Percentiles rank a stretch among this genome's conserved stretches.
Conservation (phyloP, 1,284 basidiomycete genomes). For the Boletus austroedulis region DNA sequence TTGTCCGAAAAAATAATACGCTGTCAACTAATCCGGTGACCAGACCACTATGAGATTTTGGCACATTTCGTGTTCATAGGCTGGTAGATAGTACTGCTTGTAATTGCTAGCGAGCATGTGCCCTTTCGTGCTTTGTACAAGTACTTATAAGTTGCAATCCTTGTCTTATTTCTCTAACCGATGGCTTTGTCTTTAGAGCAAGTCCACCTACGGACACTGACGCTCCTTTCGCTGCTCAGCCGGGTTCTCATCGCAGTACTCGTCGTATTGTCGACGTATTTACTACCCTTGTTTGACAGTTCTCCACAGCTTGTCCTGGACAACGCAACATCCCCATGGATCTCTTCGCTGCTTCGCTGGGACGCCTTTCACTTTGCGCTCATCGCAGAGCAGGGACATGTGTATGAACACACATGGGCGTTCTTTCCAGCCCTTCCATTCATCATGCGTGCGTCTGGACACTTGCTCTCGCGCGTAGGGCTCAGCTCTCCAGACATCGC, state of each 20-base stretch:
- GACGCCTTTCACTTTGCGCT: constrained; percentile 81
- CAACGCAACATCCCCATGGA: constrained; percentile 17
- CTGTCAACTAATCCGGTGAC: too few relatives aligned
- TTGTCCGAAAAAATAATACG: too few relatives aligned
- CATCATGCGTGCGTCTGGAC: constrained; percentile 46
- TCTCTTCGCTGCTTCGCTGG: constrained; percentile 69
- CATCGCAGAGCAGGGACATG: constrained; percentile 65
- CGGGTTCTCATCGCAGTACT: constrained; percentile 21
- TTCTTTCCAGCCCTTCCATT: constrained; percentile 75
- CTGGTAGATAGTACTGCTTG: too few relatives aligned
- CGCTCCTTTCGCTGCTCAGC: constrained; percentile 24
- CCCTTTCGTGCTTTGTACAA: too few relatives aligned
- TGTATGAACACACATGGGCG: constrained; percentile 84
- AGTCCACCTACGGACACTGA: constrained; percentile 22
- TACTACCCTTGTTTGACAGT: constrained; percentile 44
- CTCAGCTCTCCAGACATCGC: constrained; percentile 3
- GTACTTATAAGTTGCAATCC: too few relatives aligned
- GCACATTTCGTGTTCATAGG: too few relatives aligned
- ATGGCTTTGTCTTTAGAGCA: background rate
- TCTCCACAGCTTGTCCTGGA: constrained; percentile 42
- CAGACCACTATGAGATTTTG: too few relatives aligned
- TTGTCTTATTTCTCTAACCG: too few relatives aligned
- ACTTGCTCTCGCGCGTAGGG: constrained; percentile 23
- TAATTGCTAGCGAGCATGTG: too few relatives aligned
- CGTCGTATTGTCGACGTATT: constrained; percentile 31